These are phyloP conservation scores for Anisodus tanguticus DNA, from an alignment of 257 asterid species.

Conservation along the genomic window DNA sequence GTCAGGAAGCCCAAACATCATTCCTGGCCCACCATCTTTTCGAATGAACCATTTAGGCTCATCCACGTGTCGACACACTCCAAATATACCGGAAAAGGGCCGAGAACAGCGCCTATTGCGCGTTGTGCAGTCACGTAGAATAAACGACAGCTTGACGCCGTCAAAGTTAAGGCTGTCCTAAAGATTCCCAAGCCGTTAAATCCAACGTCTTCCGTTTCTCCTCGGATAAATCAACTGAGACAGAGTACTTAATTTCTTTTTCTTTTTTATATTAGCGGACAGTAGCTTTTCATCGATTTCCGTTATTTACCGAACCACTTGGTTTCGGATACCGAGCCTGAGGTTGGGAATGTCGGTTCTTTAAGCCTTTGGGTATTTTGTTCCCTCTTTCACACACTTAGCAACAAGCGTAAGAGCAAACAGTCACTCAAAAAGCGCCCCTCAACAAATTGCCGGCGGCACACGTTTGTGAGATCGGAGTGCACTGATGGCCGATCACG, in stretches of 20 bases:
- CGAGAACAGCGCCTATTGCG: neutral
- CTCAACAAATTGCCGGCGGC: slow-evolving; percentile 39
- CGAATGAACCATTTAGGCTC: neutral
- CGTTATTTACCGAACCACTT: slow-evolving; percentile 35
- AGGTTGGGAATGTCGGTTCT: slow-evolving; percentile 37
- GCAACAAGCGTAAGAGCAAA: neutral
- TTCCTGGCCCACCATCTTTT: slow-evolving; percentile 4
- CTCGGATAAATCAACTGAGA: slow-evolving; percentile 28
- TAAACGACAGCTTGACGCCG: slow-evolving; percentile 27
- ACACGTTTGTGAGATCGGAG: slow-evolving; percentile 41
- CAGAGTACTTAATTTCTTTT: neutral
- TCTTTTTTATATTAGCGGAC: neutral
- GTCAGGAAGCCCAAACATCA: neutral
- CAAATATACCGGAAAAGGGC: neutral
- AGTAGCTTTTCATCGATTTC: slow-evolving; percentile 32
- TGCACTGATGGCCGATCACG: slow-evolving; percentile 67
- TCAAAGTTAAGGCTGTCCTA: neutral
- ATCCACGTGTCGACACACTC: slow-evolving; percentile 14
- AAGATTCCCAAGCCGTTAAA: slow-evolving; percentile 15
- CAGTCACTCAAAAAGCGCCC: neutral
- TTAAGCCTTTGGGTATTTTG: slow-evolving; percentile 26
- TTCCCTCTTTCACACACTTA: slow-evolving; percentile 21
- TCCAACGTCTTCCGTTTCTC: slow-evolving; percentile 30
- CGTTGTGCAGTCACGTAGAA: slow-evolving; percentile 4
- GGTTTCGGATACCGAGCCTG: slow-evolving; percentile 43